A percentile compares a stretch with the other conserved stretches of the same genome.
Evolutionary conservation across 2,329 filamentous ascomycete species (phyloP).

Genomic region (Clonostachys rosea): DNA sequence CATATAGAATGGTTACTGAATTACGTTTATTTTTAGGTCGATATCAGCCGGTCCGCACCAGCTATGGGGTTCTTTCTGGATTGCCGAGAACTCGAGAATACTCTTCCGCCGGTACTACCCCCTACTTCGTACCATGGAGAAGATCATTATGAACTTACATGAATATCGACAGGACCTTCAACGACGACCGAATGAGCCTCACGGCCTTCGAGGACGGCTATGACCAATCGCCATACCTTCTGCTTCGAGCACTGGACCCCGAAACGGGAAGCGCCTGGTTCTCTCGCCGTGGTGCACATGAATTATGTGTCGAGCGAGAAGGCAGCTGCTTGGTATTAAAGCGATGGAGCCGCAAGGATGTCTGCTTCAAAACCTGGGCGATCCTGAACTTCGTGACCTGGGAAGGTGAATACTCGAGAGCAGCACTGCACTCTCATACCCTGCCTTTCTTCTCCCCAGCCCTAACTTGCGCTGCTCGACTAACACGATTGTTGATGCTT

Average conservation of each 20-base stretch:
- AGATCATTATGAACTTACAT: not conserved
- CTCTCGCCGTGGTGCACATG: slow-evolving; percentile 46
- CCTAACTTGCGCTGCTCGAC: not conserved
- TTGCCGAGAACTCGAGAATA: slow-evolving; percentile 42
- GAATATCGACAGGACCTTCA: slow-evolving; percentile 37
- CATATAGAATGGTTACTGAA: not conserved
- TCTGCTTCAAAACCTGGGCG: slow-evolving; percentile 46
- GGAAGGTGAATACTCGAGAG: slow-evolving; percentile 43
- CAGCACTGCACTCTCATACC: not conserved
- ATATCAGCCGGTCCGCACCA: slow-evolving; percentile 39
- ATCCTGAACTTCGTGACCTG: slow-evolving; percentile 52
- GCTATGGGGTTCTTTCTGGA: slow-evolving; percentile 33
- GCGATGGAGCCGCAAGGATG: slow-evolving; percentile 41
- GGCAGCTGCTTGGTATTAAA: slow-evolving; percentile 43
- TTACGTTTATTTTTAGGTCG: slow-evolving; percentile 24
- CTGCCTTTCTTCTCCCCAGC: not conserved
- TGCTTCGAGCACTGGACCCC: slow-evolving; percentile 36
- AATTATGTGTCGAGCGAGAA: slow-evolving; percentile 46
- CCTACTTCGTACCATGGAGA: not conserved
- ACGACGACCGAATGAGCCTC: slow-evolving; percentile 49
- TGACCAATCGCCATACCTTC: slow-evolving; percentile 38
- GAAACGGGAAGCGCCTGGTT: slow-evolving; percentile 36
- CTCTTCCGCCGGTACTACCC: slow-evolving; percentile 47
- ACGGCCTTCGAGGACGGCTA: slow-evolving; percentile 42
- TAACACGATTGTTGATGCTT: not conserved